Evolutionary conservation across 306 rosid species (phyloP).

Genomic region (Castanopsis chinensis): DNA sequence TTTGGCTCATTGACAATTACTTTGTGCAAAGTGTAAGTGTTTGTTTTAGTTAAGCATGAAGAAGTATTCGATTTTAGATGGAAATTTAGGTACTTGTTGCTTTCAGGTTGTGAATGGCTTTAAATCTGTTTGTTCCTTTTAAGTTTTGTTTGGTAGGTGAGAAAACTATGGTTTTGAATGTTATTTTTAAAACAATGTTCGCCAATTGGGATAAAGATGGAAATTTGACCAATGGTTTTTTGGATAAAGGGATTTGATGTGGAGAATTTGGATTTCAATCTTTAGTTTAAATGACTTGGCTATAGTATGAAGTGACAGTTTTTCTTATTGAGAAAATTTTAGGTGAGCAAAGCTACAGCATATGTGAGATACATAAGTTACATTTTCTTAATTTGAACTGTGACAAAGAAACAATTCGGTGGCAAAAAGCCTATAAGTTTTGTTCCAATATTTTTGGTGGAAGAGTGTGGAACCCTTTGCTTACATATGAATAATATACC

Average conservation of each 20-base stretch:
- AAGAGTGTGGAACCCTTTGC: neutral
- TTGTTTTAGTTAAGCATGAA: slow-evolving; percentile 1
- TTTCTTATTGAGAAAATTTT: too few relatives aligned
- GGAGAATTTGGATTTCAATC: too few relatives aligned
- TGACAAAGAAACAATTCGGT: too few relatives aligned
- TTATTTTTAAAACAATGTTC: neutral
- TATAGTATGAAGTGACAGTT: too few relatives aligned
- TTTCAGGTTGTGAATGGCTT: neutral
- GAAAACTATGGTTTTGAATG: neutral
- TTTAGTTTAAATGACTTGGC: too few relatives aligned
- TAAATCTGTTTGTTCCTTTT: neutral
- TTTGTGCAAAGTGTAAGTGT: neutral
- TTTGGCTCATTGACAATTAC: neutral
- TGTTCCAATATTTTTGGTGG: neutral
- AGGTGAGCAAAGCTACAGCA: too few relatives aligned
- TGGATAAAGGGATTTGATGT: too few relatives aligned
- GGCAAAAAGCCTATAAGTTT: too few relatives aligned
- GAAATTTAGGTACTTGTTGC: neutral
- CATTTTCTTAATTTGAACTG: too few relatives aligned
- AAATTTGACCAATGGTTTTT: too few relatives aligned
- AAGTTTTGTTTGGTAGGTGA: neutral
- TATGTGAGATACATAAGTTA: too few relatives aligned
- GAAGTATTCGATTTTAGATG: neutral
- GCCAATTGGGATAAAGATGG: too few relatives aligned
- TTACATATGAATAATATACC: neutral